A percentile compares a stretch with the other conserved stretches of the same genome.
Conservation (phyloP, 768 basidiomycete species). For the Amanita molliuscula region DNA sequence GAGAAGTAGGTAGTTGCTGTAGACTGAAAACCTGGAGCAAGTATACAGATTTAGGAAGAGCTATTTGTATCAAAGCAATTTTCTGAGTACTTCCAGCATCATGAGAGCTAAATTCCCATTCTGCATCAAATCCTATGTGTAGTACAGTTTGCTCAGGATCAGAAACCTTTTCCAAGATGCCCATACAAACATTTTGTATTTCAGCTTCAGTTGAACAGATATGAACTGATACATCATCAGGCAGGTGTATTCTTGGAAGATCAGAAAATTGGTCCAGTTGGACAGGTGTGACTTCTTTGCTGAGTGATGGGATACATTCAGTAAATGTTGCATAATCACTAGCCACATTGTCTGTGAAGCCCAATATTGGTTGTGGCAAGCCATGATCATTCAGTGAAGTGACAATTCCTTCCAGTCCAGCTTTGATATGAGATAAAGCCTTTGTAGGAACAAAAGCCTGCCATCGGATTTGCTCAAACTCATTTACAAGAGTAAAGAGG, state of each 20-base stretch:
- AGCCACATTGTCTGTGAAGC: constrained; percentile 10
- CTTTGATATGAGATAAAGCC: constrained; percentile 6
- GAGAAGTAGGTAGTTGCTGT: constrained; percentile 3
- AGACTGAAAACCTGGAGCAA: not conserved
- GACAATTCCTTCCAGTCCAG: constrained; percentile 7
- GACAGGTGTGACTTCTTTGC: constrained; percentile 4
- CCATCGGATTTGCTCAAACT: constrained; percentile 9
- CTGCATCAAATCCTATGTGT: constrained; percentile 11
- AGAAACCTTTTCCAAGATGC: not conserved
- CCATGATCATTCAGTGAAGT: constrained; percentile 5
- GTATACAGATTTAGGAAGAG: constrained; percentile 3
- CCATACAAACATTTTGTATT: constrained; percentile 6
- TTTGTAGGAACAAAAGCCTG: constrained; percentile 9
- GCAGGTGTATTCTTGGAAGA: constrained; percentile 4
- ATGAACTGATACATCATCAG: constrained; percentile 3
- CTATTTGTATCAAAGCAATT: constrained; percentile 9
- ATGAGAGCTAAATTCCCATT: constrained; percentile 10
- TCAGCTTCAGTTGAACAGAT: constrained; percentile 4
- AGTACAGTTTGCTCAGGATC: not conserved
- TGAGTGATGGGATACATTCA: constrained; percentile 9
- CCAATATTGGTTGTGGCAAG: not conserved
- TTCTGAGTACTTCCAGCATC: constrained; percentile 5
- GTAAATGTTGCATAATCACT: constrained; percentile 7
- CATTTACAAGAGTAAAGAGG: constrained; percentile 11
- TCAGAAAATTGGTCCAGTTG: constrained; percentile 6